phyloP scores from a whole-genome alignment of 768 basidiomycete species.

The Asterophora parasitica region DNA sequence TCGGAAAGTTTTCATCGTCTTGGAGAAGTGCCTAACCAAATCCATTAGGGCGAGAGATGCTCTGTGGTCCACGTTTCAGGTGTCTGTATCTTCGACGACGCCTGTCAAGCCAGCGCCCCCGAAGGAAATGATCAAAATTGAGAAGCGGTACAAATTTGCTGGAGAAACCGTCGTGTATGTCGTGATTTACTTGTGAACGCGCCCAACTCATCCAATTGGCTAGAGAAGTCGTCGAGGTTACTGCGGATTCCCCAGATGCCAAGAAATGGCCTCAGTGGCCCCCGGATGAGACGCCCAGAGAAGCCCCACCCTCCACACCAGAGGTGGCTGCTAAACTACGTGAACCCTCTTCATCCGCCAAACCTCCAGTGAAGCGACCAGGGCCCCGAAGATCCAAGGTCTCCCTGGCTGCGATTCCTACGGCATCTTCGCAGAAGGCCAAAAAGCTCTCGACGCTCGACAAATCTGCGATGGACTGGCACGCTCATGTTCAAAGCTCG shows the following conservation, averaged over 20 bases:
- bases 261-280: slow-evolving; percentile 66
- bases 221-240: slow-evolving; percentile 73
- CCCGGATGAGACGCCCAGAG: slow-evolving; percentile 9
- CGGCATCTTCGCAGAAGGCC: slow-evolving; percentile 41
- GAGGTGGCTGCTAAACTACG: neutral
- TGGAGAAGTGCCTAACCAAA: slow-evolving; percentile 4
- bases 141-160: slow-evolving; percentile 68
- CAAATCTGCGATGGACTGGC: slow-evolving; percentile 87
- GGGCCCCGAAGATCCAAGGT: slow-evolving; percentile 67
- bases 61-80: slow-evolving; percentile 67
- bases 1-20: slow-evolving; percentile 1
- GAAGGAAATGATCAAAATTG: slow-evolving; percentile 56
- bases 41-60: slow-evolving; percentile 50
- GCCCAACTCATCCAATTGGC: slow-evolving; percentile 10
- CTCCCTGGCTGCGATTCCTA: slow-evolving; percentile 50
- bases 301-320: slow-evolving; percentile 4
- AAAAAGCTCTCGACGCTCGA: slow-evolving; percentile 82
- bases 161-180: slow-evolving; percentile 72
- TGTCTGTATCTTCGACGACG: slow-evolving; percentile 42
- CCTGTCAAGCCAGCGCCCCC: slow-evolving; percentile 17
- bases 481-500: slow-evolving; percentile 50
- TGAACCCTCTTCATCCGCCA: slow-evolving; percentile 16
- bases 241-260: slow-evolving; percentile 69
- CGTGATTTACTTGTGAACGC: neutral
- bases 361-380: slow-evolving; percentile 37